Evolutionary conservation across 306 rosid genomes (phyloP), one percentile per base, ranked within the genome.

Genomic region (Abrus precatorius): DNA sequence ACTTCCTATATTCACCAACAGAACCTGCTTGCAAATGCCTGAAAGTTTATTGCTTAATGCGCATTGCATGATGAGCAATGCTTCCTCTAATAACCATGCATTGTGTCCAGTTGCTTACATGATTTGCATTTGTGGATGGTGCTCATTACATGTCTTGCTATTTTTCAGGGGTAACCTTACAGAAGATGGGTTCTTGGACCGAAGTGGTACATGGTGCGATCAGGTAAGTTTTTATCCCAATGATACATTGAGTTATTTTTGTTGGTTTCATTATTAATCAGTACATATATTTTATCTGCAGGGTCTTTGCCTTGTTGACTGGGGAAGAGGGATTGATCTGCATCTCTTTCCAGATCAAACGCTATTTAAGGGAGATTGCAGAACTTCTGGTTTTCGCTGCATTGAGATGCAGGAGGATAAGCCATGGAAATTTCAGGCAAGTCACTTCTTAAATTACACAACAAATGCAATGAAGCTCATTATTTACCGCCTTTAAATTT

Each of bases 231-330:
- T 72, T 83, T 76, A 68, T 63, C 60, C 32, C 4, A 32, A 45
- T 56, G 83, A 73, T 33, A 59, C 64, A 70, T 61, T 28, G 38
- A 62, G 72, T 41, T 40, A 14, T 41, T 68, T 77, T 65, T 14
- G 28, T 62, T 71, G 57, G 54, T 44, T 75, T 69, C 61, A 63
- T 74, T 64, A 69, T 53, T 72, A 73, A 40, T 57, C 54, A 59
- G 33, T 69, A 74, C 36, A 50, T 48, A 48, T 83, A 63, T 52
- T 73, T 28, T 75, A 74, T 80, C 71, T 78, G 80, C 85, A 93
- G 99, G 99, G 98, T 72, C 92, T 95, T 78, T 93, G 96, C 88
- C 98, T 95, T 78, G 97, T 95, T 72, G 99, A 91, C 88, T 95
- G 98, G 99, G 99, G 99, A 87, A 88, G 98, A 74, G 97, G 98